Evolutionary conservation across 2,329 filamentous ascomycete genomes (phyloP).

Genomic region (Endocalyx cinctus): DNA sequence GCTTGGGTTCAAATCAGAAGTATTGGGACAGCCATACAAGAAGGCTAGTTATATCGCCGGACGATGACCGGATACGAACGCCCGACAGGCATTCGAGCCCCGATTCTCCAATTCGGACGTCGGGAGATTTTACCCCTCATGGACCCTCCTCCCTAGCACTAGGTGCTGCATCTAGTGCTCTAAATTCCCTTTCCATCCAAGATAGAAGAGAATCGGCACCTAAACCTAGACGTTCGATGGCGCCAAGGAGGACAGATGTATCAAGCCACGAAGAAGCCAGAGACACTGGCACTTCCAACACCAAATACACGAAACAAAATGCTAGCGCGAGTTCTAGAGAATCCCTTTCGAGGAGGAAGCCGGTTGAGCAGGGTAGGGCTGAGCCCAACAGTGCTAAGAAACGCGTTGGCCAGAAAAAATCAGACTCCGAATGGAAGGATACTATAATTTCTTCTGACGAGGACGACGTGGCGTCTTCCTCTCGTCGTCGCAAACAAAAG

Average conservation of each 20-base stretch:
- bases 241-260: slow-evolving; percentile 10
- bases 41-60: slow-evolving; percentile 40
- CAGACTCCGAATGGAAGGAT: slow-evolving; percentile 11
- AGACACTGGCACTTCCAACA: slow-evolving; percentile 8
- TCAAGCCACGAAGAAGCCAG: too few species aligned
- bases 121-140: slow-evolving; percentile 34
- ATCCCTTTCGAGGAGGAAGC: slow-evolving; percentile 13
- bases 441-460: slow-evolving; percentile 19
- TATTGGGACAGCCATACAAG: slow-evolving; percentile 54
- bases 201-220: slow-evolving; percentile 19
- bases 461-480: slow-evolving; percentile 6
- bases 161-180: slow-evolving; percentile 52
- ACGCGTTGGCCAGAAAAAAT: slow-evolving; percentile 8
- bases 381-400: slow-evolving; percentile 22
- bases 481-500: slow-evolving; percentile 23
- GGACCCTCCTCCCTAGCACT: slow-evolving; percentile 46
- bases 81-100: slow-evolving; percentile 23
- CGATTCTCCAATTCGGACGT: slow-evolving; percentile 29
- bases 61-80: slow-evolving; percentile 23
- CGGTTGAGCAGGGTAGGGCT: slow-evolving; percentile 7
- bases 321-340: slow-evolving; percentile 13
- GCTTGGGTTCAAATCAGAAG: slow-evolving; percentile 26
- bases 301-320: too few species aligned
- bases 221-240: slow-evolving; percentile 7
- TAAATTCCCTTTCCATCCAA: slow-evolving; percentile 33